These are phyloP conservation scores for Zarea fungicola DNA, from an alignment of 2,329 filamentous ascomycete genomes.

Conservation along the genomic window DNA sequence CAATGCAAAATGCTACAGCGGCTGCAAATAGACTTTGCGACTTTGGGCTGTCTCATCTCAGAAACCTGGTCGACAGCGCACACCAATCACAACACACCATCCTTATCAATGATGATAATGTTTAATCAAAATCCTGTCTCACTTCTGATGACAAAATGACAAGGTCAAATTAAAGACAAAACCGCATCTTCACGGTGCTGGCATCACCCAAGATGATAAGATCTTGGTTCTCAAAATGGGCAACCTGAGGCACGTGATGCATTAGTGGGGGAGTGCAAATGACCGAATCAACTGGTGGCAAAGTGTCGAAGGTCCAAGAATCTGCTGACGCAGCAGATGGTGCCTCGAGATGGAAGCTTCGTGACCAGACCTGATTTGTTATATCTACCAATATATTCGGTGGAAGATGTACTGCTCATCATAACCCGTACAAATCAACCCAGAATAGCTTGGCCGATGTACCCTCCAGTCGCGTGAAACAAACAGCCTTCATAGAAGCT, in stretches of 20 bases:
- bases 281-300: neutral
- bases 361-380: neutral
- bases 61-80: too few species aligned
- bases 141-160: too few species aligned
- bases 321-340: slow-evolving; percentile 8
- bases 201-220: too few species aligned
- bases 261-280: neutral
- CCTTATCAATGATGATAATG: too few species aligned
- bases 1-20: too few species aligned
- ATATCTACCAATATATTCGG: neutral
- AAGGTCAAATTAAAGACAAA: too few species aligned
- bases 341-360: slow-evolving; percentile 4
- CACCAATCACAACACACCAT: too few species aligned
- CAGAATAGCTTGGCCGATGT: neutral
- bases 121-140: too few species aligned
- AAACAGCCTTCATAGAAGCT: neutral
- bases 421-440: neutral
- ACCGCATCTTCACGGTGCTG: too few species aligned
- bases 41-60: too few species aligned
- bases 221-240: too few species aligned
- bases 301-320: slow-evolving; percentile 9
- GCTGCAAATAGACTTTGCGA: too few species aligned
- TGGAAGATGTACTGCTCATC: neutral
- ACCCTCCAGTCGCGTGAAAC: neutral
- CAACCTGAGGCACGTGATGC: slow-evolving; percentile 2